Evolutionary conservation across 2,329 filamentous ascomycete genomes (phyloP), one percentile per base, ranked within the genome.

Genomic region (Furcasterigmium furcatum): DNA sequence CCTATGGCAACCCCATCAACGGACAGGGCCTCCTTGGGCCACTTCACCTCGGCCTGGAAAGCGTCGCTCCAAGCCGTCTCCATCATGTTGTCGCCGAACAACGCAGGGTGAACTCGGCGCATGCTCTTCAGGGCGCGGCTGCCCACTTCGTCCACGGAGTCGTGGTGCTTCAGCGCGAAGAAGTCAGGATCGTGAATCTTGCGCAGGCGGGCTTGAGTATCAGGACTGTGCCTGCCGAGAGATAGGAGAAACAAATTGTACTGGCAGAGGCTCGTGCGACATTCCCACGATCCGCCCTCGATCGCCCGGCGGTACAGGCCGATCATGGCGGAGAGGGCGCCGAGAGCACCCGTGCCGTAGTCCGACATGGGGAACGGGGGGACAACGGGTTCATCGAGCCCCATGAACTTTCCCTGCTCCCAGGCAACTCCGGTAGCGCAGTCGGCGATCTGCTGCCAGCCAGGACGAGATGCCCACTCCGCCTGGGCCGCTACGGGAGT

Each of bases 381-480:
- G 3, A 83, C 74, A 2, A 82, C 73, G 19, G 79, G 79, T 54
- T 82, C 79, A 21, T 72, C 54, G 14, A 78, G 56, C 3, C 72
- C 73, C 76, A 80, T 79, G 46, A 73, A 72, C 25, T 60, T 52
- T 20, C 76, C 76, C 57, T 80, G 76, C 9, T 65, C 67, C 71
- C 72, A 77, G 3, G 73, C 73, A 4, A 75, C 65, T 9, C 74
- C 73, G 5, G 75, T 72, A 46, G 77, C 79, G 45, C 76, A 80
- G 58, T 84, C 81, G 25, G 79, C 79, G 44, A 82, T 82, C 54
- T 82, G 79, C 55, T 82, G 81, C 81, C 81, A 85, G 13, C 81
- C 81, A 10, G 80, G 74, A 12, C 80, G 69, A 22, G 63, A 64
- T 1, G 75, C 71, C 80, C 80, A 84, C 46, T 79, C 77, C 2